Base-by-base conservation (phyloP, 306 rosid genomes). In the Phaseolus lunatus region DNA sequence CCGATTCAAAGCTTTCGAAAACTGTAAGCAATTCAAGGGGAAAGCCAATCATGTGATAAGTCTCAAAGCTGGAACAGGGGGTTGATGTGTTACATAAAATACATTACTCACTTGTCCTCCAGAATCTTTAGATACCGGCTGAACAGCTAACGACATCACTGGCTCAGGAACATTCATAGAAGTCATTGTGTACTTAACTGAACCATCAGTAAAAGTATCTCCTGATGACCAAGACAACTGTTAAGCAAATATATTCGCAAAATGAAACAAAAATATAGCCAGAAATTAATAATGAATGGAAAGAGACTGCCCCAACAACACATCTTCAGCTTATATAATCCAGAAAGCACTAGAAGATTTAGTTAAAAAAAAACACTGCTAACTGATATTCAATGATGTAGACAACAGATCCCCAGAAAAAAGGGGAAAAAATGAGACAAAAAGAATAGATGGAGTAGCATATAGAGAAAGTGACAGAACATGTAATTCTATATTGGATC, bases 121-220 rank as follows among this genome's bases (percentile, higher is more conserved):
- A 44, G 97, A 86, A 88, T 95, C 99, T 87, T 95, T 95, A 37
- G 99, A 95, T 59, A 92, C 92, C 3, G 99, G 99, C 78, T 95
- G 99, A 39, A 95, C 89, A 33, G 99, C 99, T 87, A 95, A 91
- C 26, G 99, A 95, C 99, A 95, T 95, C 83, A 95, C 99, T 18
- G 99, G 99, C 82, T 95, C 99, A 13, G 99, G 99, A 65, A 95
- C 99, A 84, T 89, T 95, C 99, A 95, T 95, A 43, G 99, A 92
- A 59, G 99, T 95, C 99, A 95, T 95, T 48, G 99, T 95, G 83
- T 92, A 95, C 80, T 69, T 90, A 66, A 95, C 89, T 15, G 94
- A 89, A 37, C 99, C 99, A 78, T 92, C 97, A 16, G 99, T 92
- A 81, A 95, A 92, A 47, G 99, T 95, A 83, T 95, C 99, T 70